Evolutionary conservation across 2,329 filamentous ascomycete genomes (phyloP), one percentile per base, ranked within the genome.

Genomic region (Periconia digitata): DNA sequence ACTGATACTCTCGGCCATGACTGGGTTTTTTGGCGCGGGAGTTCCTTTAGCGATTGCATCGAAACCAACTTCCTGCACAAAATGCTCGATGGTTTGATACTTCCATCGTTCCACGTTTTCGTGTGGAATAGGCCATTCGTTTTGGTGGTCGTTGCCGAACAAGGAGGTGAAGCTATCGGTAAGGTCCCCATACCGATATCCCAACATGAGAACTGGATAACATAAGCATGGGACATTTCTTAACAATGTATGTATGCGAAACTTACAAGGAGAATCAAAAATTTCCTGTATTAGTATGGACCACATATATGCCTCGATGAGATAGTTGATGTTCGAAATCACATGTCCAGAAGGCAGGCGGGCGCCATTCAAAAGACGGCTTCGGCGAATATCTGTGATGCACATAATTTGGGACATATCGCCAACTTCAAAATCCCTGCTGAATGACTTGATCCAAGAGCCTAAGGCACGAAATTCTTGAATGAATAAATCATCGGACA

Each of bases 401-500:
- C 22, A 13, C 2, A 27, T 6, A 21, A 55, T 8, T 37, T 55
- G 16, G 2, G 22, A 17, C 0, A 12, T 3, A 3, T 20, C 6
- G 6, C 2, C 12, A 2, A 54, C 6, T 2, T 40, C 36, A 8
- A 55, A 37, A 0, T 32, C 12, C 5, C 62, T 56, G 22, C 52
- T 60, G 1, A 63, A 15, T 0, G 40, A 24, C 29, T 59, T 65
- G 51, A 65, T 40, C 0, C 40, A 12, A 2, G 50, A 40, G 8
- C 36, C 40, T 1, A 63, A 34, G 8, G 17, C 15, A 6, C 54
- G 49, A 23, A 63, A 63, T 0, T 53, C 50, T 10, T 46, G 24
- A 1, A 39, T 35, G 13, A 65, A 48, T 12, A 56, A 32, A 0
- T 57, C 56, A 40, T 65, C 62, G 0, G 57, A 24, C 0, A 51